Percentiles rank a stretch among this genome's conserved stretches.
Conservation (phyloP, 73 alveolate genomes). For the Paramecium tetraurelia region DNA sequence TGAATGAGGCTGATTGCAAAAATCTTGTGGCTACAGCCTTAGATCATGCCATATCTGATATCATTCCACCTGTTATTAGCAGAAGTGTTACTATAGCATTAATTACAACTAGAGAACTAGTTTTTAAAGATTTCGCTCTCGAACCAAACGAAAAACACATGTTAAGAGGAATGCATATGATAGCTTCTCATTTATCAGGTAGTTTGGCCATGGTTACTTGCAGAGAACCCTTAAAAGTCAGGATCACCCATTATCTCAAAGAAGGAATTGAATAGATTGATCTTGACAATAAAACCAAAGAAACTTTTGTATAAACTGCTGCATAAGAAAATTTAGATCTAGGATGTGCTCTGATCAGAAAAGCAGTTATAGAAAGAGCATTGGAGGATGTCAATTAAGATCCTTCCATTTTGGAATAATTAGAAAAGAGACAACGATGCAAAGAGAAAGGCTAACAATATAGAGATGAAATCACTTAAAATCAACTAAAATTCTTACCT, state of each 20-base stretch:
- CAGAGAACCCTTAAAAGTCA: slow-evolving; percentile 93
- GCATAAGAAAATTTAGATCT: slow-evolving; percentile 79
- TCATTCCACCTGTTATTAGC: slow-evolving; percentile 95
- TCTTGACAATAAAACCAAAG: slow-evolving; percentile 1
- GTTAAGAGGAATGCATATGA: slow-evolving; percentile 85
- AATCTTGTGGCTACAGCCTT: slow-evolving; percentile 80
- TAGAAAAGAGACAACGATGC: slow-evolving; percentile 80
- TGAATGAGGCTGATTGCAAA: slow-evolving; percentile 59
- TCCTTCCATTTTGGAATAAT: slow-evolving; percentile 78
- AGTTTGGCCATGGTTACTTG: slow-evolving; percentile 96
- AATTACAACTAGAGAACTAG: slow-evolving; percentile 96
- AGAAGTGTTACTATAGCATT: slow-evolving; percentile 97
- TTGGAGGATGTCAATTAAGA: slow-evolving; percentile 86
- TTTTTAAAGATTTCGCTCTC: slow-evolving; percentile 91
- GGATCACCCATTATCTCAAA: slow-evolving; percentile 77
- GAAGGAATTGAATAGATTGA: slow-evolving; percentile 48
- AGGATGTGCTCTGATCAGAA: slow-evolving; percentile 91
- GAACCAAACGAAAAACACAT: slow-evolving; percentile 91
- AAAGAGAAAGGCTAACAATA: slow-evolving; percentile 62
- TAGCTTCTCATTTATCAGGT: slow-evolving; percentile 91
- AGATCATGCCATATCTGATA: slow-evolving; percentile 87
- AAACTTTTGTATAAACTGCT: slow-evolving; percentile 39
- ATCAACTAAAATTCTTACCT: slow-evolving; percentile 80
- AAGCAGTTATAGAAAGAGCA: slow-evolving; percentile 92
- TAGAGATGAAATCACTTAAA: slow-evolving; percentile 67